A percentile compares a stretch with the other conserved stretches of the same genome.
These are phyloP conservation scores for Venturia pyrina DNA, from an alignment of 2,329 filamentous ascomycete species.

Conservation along the genomic window DNA sequence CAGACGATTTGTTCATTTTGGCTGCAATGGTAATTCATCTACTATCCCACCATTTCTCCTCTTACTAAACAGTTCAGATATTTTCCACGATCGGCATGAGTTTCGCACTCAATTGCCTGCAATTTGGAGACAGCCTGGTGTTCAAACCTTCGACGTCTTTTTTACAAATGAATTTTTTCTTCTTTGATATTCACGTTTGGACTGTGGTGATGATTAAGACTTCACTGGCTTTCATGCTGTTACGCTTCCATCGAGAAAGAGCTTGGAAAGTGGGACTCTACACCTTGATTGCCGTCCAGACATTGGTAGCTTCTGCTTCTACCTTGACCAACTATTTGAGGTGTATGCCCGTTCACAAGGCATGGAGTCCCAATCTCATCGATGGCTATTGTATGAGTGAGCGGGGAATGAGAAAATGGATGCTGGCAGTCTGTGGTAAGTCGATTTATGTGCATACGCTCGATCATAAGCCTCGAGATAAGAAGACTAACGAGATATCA, in stretches of 20 bases:
- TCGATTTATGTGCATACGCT: not conserved
- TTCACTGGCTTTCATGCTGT: not conserved
- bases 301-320: not conserved
- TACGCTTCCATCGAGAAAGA: not conserved
- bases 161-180: not conserved
- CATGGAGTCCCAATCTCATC: not conserved
- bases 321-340: constrained; percentile 2
- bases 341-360: not conserved
- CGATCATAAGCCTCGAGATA: too few species aligned
- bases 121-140: not conserved
- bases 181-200: not conserved
- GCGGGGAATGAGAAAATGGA: not conserved
- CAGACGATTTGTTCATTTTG: not conserved
- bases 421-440: not conserved
- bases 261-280: not conserved
- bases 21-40: not conserved
- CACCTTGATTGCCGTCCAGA: not conserved
- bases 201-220: constrained; percentile 2
- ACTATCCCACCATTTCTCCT: not conserved
- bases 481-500: not conserved
- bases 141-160: not conserved
- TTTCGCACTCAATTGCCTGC: not conserved
- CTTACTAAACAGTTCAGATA: not conserved
- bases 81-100: not conserved
- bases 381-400: not conserved